Base-by-base conservation (phyloP, 768 basidiomycete species). In the Russula sp. region DNA sequence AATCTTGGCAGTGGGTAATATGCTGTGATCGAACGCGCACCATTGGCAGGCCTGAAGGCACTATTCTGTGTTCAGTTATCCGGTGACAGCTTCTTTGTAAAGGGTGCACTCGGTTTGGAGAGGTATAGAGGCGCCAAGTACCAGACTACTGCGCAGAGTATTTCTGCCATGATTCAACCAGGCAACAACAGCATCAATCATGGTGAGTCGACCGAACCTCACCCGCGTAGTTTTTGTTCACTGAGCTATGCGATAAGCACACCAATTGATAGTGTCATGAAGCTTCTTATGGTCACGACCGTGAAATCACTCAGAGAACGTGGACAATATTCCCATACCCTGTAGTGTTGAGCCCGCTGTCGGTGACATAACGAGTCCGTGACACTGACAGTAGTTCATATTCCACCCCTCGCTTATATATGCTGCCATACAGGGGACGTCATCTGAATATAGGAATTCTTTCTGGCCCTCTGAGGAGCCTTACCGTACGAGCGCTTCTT, bases 161-260 rank as follows among this genome's bases (percentile, higher is more conserved):
- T 87, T 27, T 80, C 79, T 2, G 83, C 82, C 5, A 75, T 89
- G 31, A 76, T 88, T 62, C 68, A 79, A 3, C 66, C 81, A 6
- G 86, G 87, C 4, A 72, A 76, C 31, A 53, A 70, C 1, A 82
- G 85, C 2, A 67, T 84, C n/a, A 82, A 27, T 61, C 82, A 82
- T 37, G 80, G 82, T 84, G 39, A 59, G 61, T 22, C 14, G 13
- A 6, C 44, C 3, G 18, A n/a, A 16, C 20, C 37, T 34, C 40
- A 22, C 18, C 1, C 3, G 27, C 18, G 55, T 22, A 32, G 13
- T 35, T 9, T 13, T 10, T 37, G 5, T 44, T 57, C 4, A 56
- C n/a, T 20, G 11, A n/a, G 31, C 4, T 37, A 6, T 11, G 35
- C 3, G n/a, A 34, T 32, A 68, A 65, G 59, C 11, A 68, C 63